Conservation (phyloP, 495 filamentous ascomycete species). For the Viridothelium virens region DNA sequence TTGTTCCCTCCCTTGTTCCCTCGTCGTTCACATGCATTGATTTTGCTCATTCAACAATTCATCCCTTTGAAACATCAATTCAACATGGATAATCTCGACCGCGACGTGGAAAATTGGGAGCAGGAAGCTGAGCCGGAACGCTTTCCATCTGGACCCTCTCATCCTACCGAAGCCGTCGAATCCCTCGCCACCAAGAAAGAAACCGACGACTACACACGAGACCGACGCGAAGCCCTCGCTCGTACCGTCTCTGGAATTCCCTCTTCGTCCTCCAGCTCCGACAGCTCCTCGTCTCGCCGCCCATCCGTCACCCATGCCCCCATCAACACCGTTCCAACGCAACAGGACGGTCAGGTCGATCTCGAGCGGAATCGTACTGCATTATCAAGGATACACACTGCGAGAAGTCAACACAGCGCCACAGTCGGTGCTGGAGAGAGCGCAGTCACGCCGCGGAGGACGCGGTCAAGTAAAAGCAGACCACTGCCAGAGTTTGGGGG, state of each 20-base stretch:
- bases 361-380: conserved; percentile 69
- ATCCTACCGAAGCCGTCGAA: conserved; percentile 31
- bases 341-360: conserved; percentile 39
- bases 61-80: background rate
- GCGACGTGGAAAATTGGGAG: conserved; percentile 46
- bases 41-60: background rate
- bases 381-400: conserved; percentile 68
- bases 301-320: background rate
- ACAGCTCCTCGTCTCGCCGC: conserved; percentile 44
- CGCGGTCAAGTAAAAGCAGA: conserved; percentile 47
- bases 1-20: background rate
- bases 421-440: conserved; percentile 52
- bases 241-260: conserved; percentile 28
- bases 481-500: conserved; percentile 56
- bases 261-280: conserved; percentile 37
- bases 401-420: conserved; percentile 61
- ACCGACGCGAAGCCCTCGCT: conserved; percentile 17
- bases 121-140: conserved; percentile 30
- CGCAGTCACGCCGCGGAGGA: conserved; percentile 41
- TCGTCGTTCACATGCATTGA: background rate
- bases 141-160: conserved; percentile 13
- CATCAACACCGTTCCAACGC: conserved; percentile 43
- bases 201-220: conserved; percentile 14
- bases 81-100: conserved; percentile 46
- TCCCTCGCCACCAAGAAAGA: background rate